Conservation (phyloP, 495 filamentous ascomycete species). For the Daldinia grandis region DNA sequence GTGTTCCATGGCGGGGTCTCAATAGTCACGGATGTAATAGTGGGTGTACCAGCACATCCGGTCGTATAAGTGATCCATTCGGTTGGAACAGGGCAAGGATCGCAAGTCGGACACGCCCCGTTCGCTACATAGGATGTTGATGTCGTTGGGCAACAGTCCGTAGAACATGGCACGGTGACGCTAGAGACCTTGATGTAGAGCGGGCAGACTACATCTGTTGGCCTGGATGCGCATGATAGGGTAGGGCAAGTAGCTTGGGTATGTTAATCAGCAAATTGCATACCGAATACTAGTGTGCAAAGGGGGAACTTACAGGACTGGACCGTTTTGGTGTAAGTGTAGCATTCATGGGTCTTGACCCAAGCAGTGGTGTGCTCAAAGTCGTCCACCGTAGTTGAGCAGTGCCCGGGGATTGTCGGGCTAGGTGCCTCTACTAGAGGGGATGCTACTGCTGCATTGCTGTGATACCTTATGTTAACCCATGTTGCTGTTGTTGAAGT, state of each 20-base stretch:
- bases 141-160: conserved; percentile 53
- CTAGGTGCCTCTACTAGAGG: conserved; percentile 15
- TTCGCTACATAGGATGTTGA: conserved; percentile 44
- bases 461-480: background rate
- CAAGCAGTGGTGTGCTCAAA: conserved; percentile 35
- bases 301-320: conserved; percentile 23
- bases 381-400: conserved; percentile 42
- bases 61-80: conserved; percentile 51
- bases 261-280: conserved; percentile 1
- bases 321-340: conserved; percentile 31
- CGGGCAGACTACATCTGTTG: conserved; percentile 41
- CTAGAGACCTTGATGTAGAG: conserved; percentile 43
- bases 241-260: conserved; percentile 39
- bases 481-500: background rate
- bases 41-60: conserved; percentile 44
- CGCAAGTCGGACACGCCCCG: conserved; percentile 46
- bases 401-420: conserved; percentile 33
- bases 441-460: conserved; percentile 14
- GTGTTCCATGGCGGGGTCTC: conserved; percentile 35
- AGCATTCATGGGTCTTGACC: conserved; percentile 39
- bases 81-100: conserved; percentile 47
- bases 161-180: conserved; percentile 49
- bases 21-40: conserved; percentile 32
- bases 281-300: background rate
- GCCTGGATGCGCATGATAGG: conserved; percentile 27